These are phyloP conservation scores for Vitis hybrid DNA, from an alignment of 177 flowering plant species.

Conservation along the genomic window DNA sequence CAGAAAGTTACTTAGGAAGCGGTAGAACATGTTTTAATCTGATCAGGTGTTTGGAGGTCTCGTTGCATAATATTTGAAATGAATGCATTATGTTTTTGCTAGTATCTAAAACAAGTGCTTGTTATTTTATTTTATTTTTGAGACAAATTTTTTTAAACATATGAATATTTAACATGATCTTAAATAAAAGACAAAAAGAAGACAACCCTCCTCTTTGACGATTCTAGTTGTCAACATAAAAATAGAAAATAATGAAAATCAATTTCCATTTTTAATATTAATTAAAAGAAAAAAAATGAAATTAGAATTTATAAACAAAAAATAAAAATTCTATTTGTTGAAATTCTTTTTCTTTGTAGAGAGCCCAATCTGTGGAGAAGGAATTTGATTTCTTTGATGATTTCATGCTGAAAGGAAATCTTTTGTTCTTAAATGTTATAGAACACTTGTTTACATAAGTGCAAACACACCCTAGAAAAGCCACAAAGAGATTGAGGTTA, in stretches of 20 bases:
- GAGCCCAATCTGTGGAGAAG: too few species aligned
- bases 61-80: neutral
- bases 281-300: too few species aligned
- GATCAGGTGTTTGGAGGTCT: neutral
- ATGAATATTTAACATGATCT: neutral
- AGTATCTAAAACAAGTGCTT: too few species aligned
- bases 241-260: too few species aligned
- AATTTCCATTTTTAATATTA: too few species aligned
- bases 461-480: neutral
- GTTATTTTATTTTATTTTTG: too few species aligned
- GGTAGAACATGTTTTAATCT: neutral
- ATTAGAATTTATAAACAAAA: too few species aligned
- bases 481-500: slow-evolving; percentile 9
- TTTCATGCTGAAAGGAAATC: neutral
- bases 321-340: neutral
- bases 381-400: neutral
- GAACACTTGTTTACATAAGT: neutral
- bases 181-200: neutral
- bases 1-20: slow-evolving; percentile 6
- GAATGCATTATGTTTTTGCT: too few species aligned
- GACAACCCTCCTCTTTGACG: too few species aligned
- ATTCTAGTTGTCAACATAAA: neutral
- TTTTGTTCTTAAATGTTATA: neutral
- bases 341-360: neutral
- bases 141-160: too few species aligned